Evolutionary conservation across 768 basidiomycete genomes (phyloP).

Genomic region (Lepiota brunneoincarnata): DNA sequence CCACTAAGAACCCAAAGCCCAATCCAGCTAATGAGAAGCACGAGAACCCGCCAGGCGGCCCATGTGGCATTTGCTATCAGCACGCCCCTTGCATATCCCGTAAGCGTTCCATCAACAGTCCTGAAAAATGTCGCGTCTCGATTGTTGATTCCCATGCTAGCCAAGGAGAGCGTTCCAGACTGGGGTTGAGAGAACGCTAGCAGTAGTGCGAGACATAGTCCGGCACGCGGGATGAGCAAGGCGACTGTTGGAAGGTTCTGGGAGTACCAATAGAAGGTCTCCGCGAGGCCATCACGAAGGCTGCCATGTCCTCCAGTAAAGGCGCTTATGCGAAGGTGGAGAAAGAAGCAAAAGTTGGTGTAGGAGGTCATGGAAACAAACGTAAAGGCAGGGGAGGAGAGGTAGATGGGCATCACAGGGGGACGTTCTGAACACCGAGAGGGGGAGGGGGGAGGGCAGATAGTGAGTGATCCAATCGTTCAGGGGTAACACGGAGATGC

Average conservation of each 20-base stretch:
- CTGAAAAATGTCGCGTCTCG: constrained; percentile 80
- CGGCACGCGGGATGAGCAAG: constrained; percentile 82
- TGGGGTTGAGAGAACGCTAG: constrained; percentile 46
- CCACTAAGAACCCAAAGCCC: constrained; percentile 80
- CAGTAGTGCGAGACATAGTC: constrained; percentile 69
- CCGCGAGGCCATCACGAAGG: constrained; percentile 55
- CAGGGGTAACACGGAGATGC: constrained; percentile 7
- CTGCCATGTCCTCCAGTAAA: constrained; percentile 31
- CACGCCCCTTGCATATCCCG: constrained; percentile 74
- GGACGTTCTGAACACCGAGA: constrained; percentile 63
- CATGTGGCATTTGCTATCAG: constrained; percentile 79
- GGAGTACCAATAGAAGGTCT: constrained; percentile 79
- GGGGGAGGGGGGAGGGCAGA: constrained; percentile 17
- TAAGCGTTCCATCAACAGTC: constrained; percentile 59
- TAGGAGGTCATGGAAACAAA: constrained; percentile 77
- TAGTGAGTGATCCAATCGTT: constrained; percentile 3
- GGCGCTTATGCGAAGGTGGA: constrained; percentile 72
- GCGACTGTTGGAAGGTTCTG: constrained; percentile 83
- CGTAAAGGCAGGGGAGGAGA: constrained; percentile 77
- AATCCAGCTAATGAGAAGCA: constrained; percentile 72
- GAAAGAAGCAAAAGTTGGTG: constrained; percentile 80
- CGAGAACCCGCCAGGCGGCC: constrained; percentile 71
- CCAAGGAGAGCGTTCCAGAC: constrained; percentile 42
- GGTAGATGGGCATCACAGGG: constrained; percentile 76
- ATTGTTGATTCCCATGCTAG: constrained; percentile 28